These are phyloP conservation scores for Naganishia vishniacii DNA, from an alignment of 768 basidiomycete genomes.

Conservation along the genomic window DNA sequence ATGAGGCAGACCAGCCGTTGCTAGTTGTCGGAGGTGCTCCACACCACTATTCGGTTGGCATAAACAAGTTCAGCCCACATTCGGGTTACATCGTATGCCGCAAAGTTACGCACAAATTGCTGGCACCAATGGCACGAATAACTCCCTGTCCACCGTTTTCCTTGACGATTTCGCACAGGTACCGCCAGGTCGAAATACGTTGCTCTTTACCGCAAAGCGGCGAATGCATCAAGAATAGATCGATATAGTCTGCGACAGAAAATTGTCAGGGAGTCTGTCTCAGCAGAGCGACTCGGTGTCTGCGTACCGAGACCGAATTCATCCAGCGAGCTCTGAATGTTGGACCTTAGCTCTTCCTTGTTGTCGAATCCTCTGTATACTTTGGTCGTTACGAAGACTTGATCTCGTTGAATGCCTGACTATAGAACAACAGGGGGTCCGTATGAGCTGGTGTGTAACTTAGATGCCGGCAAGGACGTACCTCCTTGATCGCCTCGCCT, in stretches of 20 bases:
- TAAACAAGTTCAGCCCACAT: neutral
- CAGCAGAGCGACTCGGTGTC: constrained; percentile 25
- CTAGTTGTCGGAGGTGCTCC: constrained; percentile 70
- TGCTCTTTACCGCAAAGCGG: constrained; percentile 60
- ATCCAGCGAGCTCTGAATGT: constrained; percentile 16
- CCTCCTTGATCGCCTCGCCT: constrained; percentile 22
- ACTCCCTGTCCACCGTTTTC: constrained; percentile 51
- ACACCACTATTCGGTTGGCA: constrained; percentile 52
- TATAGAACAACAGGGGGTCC: constrained; percentile 51
- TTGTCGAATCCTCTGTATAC: constrained; percentile 37
- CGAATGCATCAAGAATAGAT: constrained; percentile 74
- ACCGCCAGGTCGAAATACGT: constrained; percentile 67
- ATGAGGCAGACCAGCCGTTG: constrained; percentile 57
- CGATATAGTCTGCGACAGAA: constrained; percentile 55
- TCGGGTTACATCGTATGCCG: neutral
- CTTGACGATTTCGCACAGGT: constrained; percentile 59
- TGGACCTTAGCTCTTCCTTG: neutral
- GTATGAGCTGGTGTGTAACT: too few relatives aligned
- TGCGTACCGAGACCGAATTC: constrained; percentile 18
- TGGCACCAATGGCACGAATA: constrained; percentile 69
- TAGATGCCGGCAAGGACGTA: constrained; percentile 34
- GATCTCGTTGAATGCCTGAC: constrained; percentile 51
- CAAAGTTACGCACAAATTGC: constrained; percentile 55
- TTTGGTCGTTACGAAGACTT: constrained; percentile 64
- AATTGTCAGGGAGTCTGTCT: neutral